Evolutionary conservation across 1,284 basidiomycete genomes (phyloP).

Genomic region (Ustilago lituana): DNA sequence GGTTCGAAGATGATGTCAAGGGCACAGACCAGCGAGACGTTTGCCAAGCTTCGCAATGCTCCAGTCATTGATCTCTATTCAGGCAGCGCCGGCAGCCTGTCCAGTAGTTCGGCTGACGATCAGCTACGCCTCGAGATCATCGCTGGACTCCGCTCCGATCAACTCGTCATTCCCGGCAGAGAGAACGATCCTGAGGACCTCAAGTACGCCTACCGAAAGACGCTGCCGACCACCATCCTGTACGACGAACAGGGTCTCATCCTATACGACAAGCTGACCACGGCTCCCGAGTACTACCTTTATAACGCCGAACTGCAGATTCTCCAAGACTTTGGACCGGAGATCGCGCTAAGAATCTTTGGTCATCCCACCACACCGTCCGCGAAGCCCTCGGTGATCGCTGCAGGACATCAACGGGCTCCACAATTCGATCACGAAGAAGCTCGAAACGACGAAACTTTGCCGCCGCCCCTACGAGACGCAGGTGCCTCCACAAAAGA

Average conservation of each 20-base stretch:
- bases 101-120: constrained; percentile 37
- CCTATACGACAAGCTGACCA: constrained; percentile 74
- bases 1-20: constrained; percentile 15
- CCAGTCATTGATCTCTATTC: constrained; percentile 57
- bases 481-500: constrained; percentile 54
- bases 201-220: constrained; percentile 58
- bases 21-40: not conserved
- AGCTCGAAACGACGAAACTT: constrained; percentile 8
- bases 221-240: constrained; percentile 83
- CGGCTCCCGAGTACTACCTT: constrained; percentile 82
- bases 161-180: constrained; percentile 51
- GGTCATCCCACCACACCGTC: constrained; percentile 68
- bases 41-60: constrained; percentile 14
- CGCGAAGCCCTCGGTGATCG: constrained; percentile 14
- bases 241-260: constrained; percentile 86
- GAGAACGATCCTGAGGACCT: constrained; percentile 39
- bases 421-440: constrained; percentile 67
- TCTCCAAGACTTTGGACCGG: constrained; percentile 69
- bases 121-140: constrained; percentile 50
- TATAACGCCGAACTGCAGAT: constrained; percentile 74
- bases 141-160: constrained; percentile 40
- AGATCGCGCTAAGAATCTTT: constrained; percentile 69
- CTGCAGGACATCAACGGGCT: not conserved
- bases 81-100: constrained; percentile 42
- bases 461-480: constrained; percentile 33